Percentiles rank a stretch among this genome's conserved stretches.
Evolutionary conservation across 305 asterid genomes (phyloP).

Genomic region (Fraxinus sp.): DNA sequence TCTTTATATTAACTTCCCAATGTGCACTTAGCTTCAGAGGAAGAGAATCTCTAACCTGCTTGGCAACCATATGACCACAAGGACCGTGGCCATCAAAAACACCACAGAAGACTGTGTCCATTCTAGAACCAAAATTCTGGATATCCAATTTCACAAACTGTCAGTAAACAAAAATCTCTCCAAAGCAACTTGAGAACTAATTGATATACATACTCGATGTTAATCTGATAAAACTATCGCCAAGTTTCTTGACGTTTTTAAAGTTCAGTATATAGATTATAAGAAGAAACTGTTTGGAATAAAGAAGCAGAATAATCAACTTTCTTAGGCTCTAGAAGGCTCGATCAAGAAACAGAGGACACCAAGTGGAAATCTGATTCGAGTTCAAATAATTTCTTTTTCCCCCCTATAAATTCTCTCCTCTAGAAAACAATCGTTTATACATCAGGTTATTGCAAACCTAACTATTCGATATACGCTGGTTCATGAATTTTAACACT

Average conservation of each 20-base stretch:
- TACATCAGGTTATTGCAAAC: not conserved
- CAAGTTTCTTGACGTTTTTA: not conserved
- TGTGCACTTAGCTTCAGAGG: constrained; percentile 67
- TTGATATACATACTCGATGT: not conserved
- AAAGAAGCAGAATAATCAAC: not conserved
- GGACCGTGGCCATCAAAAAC: constrained; percentile 95
- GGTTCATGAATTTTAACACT: not conserved
- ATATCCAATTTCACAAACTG: constrained; percentile 22
- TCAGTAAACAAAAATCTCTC: constrained; percentile 20
- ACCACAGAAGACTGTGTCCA: constrained; percentile 78
- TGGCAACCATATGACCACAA: constrained; percentile 81
- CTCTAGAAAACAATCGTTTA: not conserved
- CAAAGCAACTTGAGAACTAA: constrained; percentile 2
- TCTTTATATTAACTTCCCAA: constrained; percentile 54
- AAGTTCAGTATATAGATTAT: not conserved
- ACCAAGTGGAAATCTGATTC: not conserved
- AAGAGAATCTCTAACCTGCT: constrained; percentile 73
- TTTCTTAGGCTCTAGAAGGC: not conserved
- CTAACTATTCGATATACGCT: not conserved
- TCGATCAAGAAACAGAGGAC: not conserved
- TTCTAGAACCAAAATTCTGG: constrained; percentile 86
- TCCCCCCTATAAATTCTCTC: not conserved
- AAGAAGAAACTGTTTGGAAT: not conserved
- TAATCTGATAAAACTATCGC: not conserved
- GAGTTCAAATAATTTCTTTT: not conserved